Evolutionary conservation across 1,284 basidiomycete species (phyloP), one percentile per base, ranked within the genome.

Genomic region (Mycocalia duriaeana): DNA sequence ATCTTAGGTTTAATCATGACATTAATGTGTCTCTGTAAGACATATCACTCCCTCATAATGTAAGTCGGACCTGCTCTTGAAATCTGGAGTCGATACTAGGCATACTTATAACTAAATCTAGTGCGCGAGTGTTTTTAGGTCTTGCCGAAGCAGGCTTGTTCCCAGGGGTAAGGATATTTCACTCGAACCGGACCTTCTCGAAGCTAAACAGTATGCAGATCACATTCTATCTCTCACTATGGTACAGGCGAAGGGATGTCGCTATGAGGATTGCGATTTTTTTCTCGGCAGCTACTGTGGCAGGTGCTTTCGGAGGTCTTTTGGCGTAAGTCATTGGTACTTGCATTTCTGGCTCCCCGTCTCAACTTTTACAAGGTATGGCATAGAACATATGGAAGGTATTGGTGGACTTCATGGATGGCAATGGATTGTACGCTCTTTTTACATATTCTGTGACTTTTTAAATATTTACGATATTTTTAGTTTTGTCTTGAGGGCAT

Each of bases 211-310:
- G 9, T 48, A 39, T 39, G 37, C 37, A 72, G 46, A 67, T 80
- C 45, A 73, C 69, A 0, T 82, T 76, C 50, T 80, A 79, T 53
- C 67, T 79, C 37, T 75, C 75, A 11, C 53, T 76, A 36, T 79
- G 77, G 78, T 81, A 81, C 49, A 71, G 75, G 7, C 63, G 70
- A 25, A 62, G 63, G 19, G 77, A 79, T 51, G 68, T 74, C 16
- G 75, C 72, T n/a, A 60, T 57, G 44, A 68, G 78, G 19, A 70
- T 80, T 26, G 77, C 79, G 3, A 72, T 81, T 40, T 80, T 81
- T 63, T 79, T 79, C 60, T 79, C 78, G 14, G 76, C 77, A 26
- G 76, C 78, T 13, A 78, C 76, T 1, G 49, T 77, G 34, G 74
- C 77, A 18, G 79, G 37, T 39, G 67, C 67, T 20, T 69, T 69